Percentiles rank a stretch among this genome's conserved stretches.
phyloP scores from a whole-genome alignment of 2,329 filamentous ascomycete species.

The Nectriaceae sp. region DNA sequence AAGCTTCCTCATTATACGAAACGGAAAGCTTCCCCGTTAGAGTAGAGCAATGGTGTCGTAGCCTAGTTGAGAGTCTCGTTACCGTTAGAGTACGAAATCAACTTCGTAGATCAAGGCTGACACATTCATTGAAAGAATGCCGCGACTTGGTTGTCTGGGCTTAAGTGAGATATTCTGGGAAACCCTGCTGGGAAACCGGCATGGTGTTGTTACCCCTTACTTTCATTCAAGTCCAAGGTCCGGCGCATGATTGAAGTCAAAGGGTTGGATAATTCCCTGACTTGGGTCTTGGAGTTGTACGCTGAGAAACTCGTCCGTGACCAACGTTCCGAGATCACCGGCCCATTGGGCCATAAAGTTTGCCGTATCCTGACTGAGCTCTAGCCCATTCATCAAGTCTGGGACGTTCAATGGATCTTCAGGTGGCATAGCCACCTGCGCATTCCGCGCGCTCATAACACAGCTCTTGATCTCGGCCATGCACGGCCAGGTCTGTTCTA shows the following conservation, averaged over 20 bases:
- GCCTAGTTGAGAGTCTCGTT: too few relatives aligned
- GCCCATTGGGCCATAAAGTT: conserved; percentile 31
- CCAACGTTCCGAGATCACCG: conserved; percentile 35
- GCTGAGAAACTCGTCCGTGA: conserved; percentile 37
- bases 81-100: too few relatives aligned
- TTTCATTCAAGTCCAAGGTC: conserved; percentile 1
- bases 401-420: conserved; percentile 34
- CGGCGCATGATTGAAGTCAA: conserved; percentile 33
- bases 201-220: background rate
- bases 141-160: too few relatives aligned
- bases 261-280: conserved; percentile 26
- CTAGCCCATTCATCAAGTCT: conserved; percentile 36
- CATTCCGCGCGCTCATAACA: conserved; percentile 31
- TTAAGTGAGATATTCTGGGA: too few relatives aligned
- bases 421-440: conserved; percentile 32
- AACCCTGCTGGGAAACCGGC: background rate
- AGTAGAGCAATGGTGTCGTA: too few relatives aligned
- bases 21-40: too few relatives aligned
- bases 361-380: conserved; percentile 26
- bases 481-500: conserved; percentile 52
- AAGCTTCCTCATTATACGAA: too few relatives aligned
- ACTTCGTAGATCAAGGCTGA: too few relatives aligned
- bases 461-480: conserved; percentile 43
- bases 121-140: too few relatives aligned
- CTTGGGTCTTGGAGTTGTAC: conserved; percentile 33